Conservation (phyloP, 1,284 basidiomycete genomes). For the Limonomyces culmigenus region DNA sequence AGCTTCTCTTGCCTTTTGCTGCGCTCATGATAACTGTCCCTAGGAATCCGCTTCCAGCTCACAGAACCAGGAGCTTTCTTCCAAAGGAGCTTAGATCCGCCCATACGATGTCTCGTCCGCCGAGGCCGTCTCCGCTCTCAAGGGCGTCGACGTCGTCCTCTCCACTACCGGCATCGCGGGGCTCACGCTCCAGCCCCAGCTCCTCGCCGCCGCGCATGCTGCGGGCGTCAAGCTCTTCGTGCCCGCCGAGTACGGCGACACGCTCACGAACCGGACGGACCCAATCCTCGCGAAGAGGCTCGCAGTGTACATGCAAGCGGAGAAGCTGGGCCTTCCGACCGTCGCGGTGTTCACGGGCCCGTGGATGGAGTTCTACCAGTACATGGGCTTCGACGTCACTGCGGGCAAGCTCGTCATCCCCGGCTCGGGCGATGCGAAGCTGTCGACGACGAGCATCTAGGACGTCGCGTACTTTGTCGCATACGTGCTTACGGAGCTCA, state of each 20-base stretch:
- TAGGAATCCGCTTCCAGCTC: too few relatives aligned
- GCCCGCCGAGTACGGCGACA: conserved; percentile 13
- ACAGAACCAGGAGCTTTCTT: too few relatives aligned
- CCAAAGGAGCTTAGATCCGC: conserved; percentile 6
- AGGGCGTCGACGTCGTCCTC: conserved; percentile 11
- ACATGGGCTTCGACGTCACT: conserved; percentile 5
- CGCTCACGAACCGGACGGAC: conserved; percentile 4
- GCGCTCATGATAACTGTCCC: too few relatives aligned
- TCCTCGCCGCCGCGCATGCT: conserved; percentile 13
- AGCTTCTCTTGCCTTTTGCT: too few relatives aligned
- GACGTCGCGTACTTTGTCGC: conserved; percentile 20
- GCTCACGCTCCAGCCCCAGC: conserved; percentile 7
- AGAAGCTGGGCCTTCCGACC: conserved; percentile 7
- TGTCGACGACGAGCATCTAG: conserved; percentile 15
- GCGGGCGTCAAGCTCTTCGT: conserved; percentile 15
- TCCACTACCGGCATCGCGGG: conserved; percentile 8
- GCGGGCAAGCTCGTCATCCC: conserved; percentile 16
- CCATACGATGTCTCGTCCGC: conserved; percentile 7
- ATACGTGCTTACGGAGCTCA: conserved; percentile 17
- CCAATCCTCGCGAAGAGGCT: conserved; percentile 5
- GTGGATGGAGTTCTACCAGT: conserved; percentile 9
- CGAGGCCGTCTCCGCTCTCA: conserved; percentile 7
- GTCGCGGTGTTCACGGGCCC: conserved; percentile 14
- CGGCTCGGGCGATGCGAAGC: conserved; percentile 14
- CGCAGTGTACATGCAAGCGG: conserved; percentile 3